Conservation (phyloP, 768 basidiomycete species). For the Trametes cinnabarina region DNA sequence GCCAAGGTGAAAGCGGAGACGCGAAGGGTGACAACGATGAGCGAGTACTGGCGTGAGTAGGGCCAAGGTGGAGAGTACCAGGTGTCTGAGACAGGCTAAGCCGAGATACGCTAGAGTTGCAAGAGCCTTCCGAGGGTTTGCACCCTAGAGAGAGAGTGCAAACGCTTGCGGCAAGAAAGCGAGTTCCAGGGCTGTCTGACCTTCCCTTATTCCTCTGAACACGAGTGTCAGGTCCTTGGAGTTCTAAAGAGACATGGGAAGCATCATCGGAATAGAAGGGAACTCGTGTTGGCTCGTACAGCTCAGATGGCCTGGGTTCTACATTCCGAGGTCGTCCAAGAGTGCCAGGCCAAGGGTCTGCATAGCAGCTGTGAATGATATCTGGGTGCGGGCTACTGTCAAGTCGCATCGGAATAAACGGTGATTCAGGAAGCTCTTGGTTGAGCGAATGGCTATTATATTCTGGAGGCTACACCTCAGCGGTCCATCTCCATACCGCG, state of each 20-base stretch:
- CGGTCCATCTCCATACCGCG: too few relatives aligned
- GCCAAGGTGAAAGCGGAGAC: not conserved
- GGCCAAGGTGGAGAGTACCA: not conserved
- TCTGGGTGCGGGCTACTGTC: slow-evolving; percentile 17
- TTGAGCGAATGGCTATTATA: too few relatives aligned
- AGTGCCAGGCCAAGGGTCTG: not conserved
- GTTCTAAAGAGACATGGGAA: not conserved
- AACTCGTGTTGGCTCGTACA: slow-evolving; percentile 8
- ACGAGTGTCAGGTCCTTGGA: not conserved
- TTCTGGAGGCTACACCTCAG: too few relatives aligned
- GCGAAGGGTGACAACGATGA: not conserved
- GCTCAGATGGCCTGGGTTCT: too few relatives aligned
- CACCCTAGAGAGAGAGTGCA: not conserved
- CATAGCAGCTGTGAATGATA: not conserved
- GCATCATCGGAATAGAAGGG: not conserved
- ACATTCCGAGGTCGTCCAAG: not conserved
- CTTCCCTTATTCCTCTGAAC: not conserved
- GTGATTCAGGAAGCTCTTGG: not conserved
- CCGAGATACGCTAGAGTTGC: not conserved
- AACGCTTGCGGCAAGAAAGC: not conserved
- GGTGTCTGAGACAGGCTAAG: not conserved
- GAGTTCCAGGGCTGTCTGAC: not conserved
- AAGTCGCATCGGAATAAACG: slow-evolving; percentile 14
- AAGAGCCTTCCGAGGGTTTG: not conserved
- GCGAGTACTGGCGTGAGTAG: too few relatives aligned